Conservation (phyloP, 441 rosid species). For the Daphne laureola region DNA sequence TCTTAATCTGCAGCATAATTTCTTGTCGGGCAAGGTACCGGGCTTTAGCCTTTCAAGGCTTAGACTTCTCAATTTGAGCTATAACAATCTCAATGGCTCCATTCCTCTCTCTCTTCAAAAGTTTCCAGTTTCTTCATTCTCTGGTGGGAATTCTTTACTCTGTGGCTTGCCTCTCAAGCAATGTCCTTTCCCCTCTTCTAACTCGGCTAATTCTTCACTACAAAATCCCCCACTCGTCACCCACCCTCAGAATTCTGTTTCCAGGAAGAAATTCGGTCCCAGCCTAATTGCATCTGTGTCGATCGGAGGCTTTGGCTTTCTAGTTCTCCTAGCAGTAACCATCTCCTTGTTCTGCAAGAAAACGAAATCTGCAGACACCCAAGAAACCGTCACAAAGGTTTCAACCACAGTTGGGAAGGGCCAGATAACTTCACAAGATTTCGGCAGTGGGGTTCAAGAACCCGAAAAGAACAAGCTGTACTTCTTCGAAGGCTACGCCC, state of each 20-base stretch:
- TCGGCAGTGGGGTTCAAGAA: slow-evolving; percentile 77
- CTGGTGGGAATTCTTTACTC: slow-evolving; percentile 45
- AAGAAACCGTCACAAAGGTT: slow-evolving; percentile 13
- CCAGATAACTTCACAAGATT: slow-evolving; percentile 44
- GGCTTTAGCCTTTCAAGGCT: slow-evolving; percentile 32
- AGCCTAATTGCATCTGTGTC: slow-evolving; percentile 29
- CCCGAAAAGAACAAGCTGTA: slow-evolving; percentile 56
- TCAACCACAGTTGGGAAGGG: slow-evolving; percentile 20
- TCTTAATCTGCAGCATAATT: slow-evolving; percentile 38
- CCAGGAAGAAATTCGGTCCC: slow-evolving; percentile 23
- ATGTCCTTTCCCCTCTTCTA: slow-evolving; percentile 24
- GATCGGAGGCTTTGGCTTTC: slow-evolving; percentile 27
- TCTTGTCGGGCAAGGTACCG: slow-evolving; percentile 37
- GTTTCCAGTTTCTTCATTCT: slow-evolving; percentile 31
- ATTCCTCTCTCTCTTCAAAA: slow-evolving; percentile 36
- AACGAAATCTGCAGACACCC: slow-evolving; percentile 14
- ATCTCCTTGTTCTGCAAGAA: slow-evolving; percentile 28
- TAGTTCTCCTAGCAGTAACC: slow-evolving; percentile 22
- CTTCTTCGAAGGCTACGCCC: slow-evolving; percentile 45
- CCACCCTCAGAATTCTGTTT: slow-evolving; percentile 7
- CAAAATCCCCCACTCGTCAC: slow-evolving; percentile 23
- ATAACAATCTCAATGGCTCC: slow-evolving; percentile 38
- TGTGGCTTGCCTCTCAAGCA: slow-evolving; percentile 35
- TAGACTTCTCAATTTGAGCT: slow-evolving; percentile 35
- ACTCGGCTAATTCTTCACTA: slow-evolving; percentile 32